These are phyloP conservation scores for Vaucheria bursata DNA, from an alignment of 352 stramenopile species.

Conservation along the genomic window DNA sequence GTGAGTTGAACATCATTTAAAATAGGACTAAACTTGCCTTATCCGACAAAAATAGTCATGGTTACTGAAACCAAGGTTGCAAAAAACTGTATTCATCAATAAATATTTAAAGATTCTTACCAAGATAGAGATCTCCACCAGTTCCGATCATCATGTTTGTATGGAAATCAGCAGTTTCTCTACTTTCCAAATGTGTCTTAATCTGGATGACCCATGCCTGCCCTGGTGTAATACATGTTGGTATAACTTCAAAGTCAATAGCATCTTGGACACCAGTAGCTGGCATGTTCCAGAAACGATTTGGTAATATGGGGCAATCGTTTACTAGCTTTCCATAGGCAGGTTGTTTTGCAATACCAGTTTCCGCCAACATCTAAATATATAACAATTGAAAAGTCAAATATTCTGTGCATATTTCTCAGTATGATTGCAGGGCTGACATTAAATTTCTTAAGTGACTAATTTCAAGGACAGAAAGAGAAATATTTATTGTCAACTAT, in stretches of 20 bases:
- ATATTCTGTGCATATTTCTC: neutral
- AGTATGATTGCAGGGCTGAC: neutral
- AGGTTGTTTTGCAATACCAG: neutral
- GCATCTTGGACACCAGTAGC: neutral
- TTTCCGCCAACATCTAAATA: constrained; percentile 3
- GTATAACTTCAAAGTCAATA: neutral
- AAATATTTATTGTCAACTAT: too few relatives aligned
- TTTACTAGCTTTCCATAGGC: neutral
- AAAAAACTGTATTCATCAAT: too few relatives aligned
- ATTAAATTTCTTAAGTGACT: neutral
- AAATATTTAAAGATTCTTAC: too few relatives aligned
- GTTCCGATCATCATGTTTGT: constrained; percentile 1
- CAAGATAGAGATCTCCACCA: constrained; percentile 4
- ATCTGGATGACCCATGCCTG: neutral
- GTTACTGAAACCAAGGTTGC: too few relatives aligned
- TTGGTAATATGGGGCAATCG: neutral
- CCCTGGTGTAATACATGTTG: constrained; percentile 8
- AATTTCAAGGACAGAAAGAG: neutral
- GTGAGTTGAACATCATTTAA: too few relatives aligned
- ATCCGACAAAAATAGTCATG: too few relatives aligned
- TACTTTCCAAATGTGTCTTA: neutral
- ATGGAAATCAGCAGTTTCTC: neutral
- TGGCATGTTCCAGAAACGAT: neutral
- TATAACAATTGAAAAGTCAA: neutral
- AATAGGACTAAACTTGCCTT: too few relatives aligned